These are phyloP conservation scores for Mycena maculata DNA, from an alignment of 768 basidiomycete genomes.

Conservation along the genomic window DNA sequence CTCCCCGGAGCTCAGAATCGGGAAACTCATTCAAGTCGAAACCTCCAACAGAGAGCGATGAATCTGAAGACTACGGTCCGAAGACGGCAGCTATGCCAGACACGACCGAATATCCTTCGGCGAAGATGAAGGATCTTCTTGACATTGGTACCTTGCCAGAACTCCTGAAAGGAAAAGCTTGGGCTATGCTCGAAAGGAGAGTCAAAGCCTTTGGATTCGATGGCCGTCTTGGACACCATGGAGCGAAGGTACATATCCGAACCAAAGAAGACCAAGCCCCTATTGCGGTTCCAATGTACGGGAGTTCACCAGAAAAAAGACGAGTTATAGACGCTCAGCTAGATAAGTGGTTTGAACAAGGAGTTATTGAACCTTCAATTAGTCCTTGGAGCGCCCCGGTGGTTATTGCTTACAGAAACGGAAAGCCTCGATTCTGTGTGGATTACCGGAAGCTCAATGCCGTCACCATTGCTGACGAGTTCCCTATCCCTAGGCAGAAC, in stretches of 20 bases:
- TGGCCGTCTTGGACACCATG: neutral
- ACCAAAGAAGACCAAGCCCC: neutral
- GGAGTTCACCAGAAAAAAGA: neutral
- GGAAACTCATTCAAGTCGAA: no score
- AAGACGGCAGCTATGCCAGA: neutral
- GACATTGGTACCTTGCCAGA: neutral
- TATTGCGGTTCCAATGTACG: conserved; percentile 15
- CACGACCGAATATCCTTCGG: neutral
- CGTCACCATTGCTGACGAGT: conserved; percentile 40
- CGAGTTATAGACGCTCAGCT: no score
- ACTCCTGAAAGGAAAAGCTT: neutral
- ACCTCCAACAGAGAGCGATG: no score
- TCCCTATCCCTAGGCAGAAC: conserved; percentile 38
- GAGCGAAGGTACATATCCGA: neutral
- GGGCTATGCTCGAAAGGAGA: neutral
- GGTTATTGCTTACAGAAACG: no score
- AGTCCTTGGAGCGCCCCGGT: neutral
- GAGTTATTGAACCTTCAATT: neutral
- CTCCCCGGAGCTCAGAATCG: no score
- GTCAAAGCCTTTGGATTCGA: neutral
- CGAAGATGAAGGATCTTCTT: neutral
- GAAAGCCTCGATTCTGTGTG: neutral
- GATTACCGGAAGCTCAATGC: conserved; percentile 14
- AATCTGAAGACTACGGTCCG: neutral
- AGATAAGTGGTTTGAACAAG: neutral